Evolutionary conservation across 73 alveolate species (phyloP).

Genomic region (Blepharisma japonicum): DNA sequence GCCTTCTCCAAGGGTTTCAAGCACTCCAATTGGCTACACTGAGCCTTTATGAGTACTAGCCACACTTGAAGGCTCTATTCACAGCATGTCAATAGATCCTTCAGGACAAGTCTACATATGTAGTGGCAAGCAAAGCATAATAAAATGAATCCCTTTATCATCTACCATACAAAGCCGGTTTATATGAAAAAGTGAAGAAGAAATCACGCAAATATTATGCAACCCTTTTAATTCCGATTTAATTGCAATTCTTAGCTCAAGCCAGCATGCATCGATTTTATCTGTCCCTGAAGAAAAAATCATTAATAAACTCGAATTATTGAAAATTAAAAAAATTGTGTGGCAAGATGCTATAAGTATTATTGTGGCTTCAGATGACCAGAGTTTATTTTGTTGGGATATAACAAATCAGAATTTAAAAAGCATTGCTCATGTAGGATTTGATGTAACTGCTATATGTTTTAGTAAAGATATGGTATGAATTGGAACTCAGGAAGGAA

Average conservation of each 20-base stretch:
- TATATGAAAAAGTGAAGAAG: not conserved
- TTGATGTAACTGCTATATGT: not conserved
- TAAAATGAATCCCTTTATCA: not conserved
- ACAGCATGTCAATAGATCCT: not conserved
- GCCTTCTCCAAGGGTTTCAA: not conserved
- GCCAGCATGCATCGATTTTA: too few species aligned
- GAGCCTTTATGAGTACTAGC: not conserved
- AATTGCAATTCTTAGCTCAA: too few species aligned
- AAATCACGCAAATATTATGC: too few species aligned
- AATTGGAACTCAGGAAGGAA: conserved; percentile 20
- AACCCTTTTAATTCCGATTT: too few species aligned
- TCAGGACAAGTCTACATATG: not conserved
- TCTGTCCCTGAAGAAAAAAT: too few species aligned
- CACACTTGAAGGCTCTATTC: conserved; percentile 16
- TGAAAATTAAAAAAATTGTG: not conserved
- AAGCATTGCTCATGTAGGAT: not conserved
- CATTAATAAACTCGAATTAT: not conserved
- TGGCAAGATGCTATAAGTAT: not conserved
- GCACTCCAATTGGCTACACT: not conserved
- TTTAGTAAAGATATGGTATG: not conserved
- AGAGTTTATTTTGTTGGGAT: not conserved
- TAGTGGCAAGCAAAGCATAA: not conserved
- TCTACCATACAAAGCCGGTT: not conserved
- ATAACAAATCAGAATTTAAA: not conserved
- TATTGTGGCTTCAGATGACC: not conserved